phyloP scores from a whole-genome alignment of 2,329 filamentous ascomycete species.

The Colletotrichum sp. region DNA sequence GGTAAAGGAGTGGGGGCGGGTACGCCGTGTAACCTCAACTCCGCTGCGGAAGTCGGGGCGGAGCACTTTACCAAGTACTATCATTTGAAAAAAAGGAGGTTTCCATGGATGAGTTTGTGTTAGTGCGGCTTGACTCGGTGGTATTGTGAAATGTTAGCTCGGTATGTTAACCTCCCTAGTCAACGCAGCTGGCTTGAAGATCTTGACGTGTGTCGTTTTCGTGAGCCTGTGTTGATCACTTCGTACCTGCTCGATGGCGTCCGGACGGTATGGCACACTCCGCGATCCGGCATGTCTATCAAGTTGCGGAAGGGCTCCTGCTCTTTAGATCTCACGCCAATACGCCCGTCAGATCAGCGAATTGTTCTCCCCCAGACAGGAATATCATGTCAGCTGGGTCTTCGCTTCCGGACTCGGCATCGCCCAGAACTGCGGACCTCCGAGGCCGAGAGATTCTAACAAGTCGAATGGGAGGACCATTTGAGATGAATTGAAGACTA shows the following conservation, averaged over 20 bases:
- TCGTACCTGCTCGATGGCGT: background rate
- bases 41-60: background rate
- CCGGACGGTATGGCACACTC: background rate
- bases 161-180: too few relatives aligned
- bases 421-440: background rate
- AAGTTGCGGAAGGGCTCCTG: too few relatives aligned
- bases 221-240: background rate
- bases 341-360: too few relatives aligned
- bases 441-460: background rate
- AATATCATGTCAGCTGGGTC: too few relatives aligned
- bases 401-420: background rate
- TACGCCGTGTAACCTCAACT: background rate
- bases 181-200: too few relatives aligned
- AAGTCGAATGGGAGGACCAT: background rate
- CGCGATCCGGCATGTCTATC: background rate
- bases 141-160: too few relatives aligned
- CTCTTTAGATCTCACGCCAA: too few relatives aligned
- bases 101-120: accelerated
- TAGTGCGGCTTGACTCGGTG: accelerated
- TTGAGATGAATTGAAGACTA: accelerated
- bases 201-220: background rate
- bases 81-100: background rate
- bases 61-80: background rate
- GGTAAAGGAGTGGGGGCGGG: background rate
- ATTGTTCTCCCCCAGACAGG: too few relatives aligned